Percentiles rank a stretch among this genome's conserved stretches.
These are phyloP conservation scores for Calonectria hawksworthii DNA, from an alignment of 2,329 filamentous ascomycete genomes.

Conservation along the genomic window DNA sequence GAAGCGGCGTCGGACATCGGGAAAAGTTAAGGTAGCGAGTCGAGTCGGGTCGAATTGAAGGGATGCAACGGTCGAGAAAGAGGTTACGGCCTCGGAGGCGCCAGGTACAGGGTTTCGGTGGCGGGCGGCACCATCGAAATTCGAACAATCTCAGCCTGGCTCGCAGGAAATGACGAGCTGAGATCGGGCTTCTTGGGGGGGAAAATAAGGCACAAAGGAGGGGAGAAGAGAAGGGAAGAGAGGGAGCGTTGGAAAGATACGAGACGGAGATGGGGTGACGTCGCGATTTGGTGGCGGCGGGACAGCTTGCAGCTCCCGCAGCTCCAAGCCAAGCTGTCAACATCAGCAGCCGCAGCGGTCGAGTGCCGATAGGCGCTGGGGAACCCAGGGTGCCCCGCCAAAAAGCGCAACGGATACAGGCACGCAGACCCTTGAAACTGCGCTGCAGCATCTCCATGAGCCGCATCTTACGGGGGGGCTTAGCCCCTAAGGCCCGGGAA, in stretches of 20 bases:
- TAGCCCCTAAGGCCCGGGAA: conserved; percentile 4
- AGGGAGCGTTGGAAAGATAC: background rate
- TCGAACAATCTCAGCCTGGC: background rate
- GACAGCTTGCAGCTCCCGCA: conserved; percentile 22
- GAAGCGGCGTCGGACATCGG: conserved; percentile 24
- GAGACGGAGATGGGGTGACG: conserved; percentile 25
- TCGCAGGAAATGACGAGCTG: background rate
- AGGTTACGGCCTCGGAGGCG: conserved; percentile 14
- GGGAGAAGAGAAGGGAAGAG: background rate
- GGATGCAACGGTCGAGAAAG: conserved; percentile 9
- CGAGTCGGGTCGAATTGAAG: background rate
- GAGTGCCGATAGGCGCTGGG: conserved; percentile 1
- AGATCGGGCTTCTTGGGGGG: background rate
- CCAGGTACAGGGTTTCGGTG: conserved; percentile 1
- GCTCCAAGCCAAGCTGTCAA: conserved; percentile 29
- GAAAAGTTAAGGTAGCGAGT: conserved; percentile 1
- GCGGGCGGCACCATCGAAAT: conserved; percentile 17
- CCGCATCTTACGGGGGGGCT: conserved; percentile 9
- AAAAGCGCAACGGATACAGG: background rate
- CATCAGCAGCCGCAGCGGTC: conserved; percentile 1
- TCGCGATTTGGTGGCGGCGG: conserved; percentile 20
- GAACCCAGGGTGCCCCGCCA: conserved; percentile 9
- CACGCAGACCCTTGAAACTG: conserved; percentile 9
- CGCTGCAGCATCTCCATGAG: conserved; percentile 17
- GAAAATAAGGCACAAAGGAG: background rate